phyloP scores from a whole-genome alignment of 192 early-diverging fungal genomes.

The Geranomyces variabilis region DNA sequence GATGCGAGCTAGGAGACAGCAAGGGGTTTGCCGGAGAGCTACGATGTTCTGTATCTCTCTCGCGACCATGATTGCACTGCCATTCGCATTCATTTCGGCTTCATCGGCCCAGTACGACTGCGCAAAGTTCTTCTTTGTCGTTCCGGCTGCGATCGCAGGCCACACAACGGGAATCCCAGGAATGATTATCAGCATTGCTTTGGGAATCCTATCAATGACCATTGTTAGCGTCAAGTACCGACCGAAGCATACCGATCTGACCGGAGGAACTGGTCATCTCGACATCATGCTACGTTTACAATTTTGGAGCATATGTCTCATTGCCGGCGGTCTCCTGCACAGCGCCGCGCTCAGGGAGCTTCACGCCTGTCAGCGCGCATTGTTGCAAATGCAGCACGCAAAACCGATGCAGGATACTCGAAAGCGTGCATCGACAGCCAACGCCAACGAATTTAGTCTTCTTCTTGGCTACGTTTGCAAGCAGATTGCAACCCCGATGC shows the following conservation, averaged over 20 bases:
- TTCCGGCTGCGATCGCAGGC: not conserved
- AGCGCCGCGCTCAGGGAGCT: conserved; percentile 1
- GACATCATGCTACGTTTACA: not conserved
- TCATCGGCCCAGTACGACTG: conserved; percentile 2
- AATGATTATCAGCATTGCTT: not conserved
- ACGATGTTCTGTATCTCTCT: not conserved
- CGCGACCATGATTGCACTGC: not conserved
- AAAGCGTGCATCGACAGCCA: not conserved
- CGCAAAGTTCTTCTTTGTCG: not conserved
- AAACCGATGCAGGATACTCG: not conserved
- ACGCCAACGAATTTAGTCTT: conserved; percentile 1
- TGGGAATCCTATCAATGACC: not conserved
- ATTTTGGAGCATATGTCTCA: not conserved
- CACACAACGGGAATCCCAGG: conserved; percentile 13
- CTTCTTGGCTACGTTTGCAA: conserved; percentile 26
- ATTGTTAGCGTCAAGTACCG: not conserved
- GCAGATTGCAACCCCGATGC: conserved; percentile 10
- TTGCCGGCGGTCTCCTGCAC: conserved; percentile 2
- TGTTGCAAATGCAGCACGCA: not conserved
- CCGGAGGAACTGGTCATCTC: not conserved
- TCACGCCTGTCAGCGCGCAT: not conserved
- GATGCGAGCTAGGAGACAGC: not conserved
- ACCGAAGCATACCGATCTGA: not conserved
- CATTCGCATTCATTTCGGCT: not conserved
- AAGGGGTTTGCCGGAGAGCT: not conserved